Evolutionary conservation across 192 early-diverging fungal species (phyloP), one percentile per base, ranked within the genome.

Genomic region (Anaeromyces robustus): DNA sequence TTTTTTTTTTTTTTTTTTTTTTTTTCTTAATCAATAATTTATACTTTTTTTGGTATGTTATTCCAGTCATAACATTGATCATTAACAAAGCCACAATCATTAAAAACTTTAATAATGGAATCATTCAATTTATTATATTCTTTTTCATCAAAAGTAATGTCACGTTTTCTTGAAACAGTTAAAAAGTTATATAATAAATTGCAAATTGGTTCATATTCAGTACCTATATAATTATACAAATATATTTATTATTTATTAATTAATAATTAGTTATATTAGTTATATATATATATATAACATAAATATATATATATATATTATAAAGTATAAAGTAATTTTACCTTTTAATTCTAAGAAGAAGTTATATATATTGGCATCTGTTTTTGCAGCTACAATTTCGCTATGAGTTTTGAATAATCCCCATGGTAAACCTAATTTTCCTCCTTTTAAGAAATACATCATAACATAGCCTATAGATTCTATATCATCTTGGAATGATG

Each of bases 351-450:
- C 77, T 1, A 29, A 31, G 77, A 78, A 84, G 77, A 84, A 84
- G 14, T 83, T 52, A 18, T 81, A 28, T 78, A 84, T 83, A 77
- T 78, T 43, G 2, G 34, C 31, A 77, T 85, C 84, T 30, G 78
- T 84, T 52, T 85, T 85, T 29, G 79, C 43, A 26, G 26, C 39
- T 3, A 81, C 84, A 31, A 85, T 85, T 12, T 85, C 84, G 26
- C 77, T 77, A 81, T 85, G 84, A 3, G 84, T 82, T 39, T 80
- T 79, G 17, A 85, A 81, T 68, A 31, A 77, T 52, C 84, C 84
- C 84, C 84, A 85, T 30, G 84, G 84, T 29, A 85, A 78, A 12
- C 82, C 82, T 77, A 80, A 30, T 59, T 85, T 85, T 32, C 84
- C 84, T 31, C 84, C 84, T 77, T 34, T 81, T 26, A 85, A 34